A percentile compares a stretch with the other conserved stretches of the same genome.
Evolutionary conservation across 495 filamentous ascomycete genomes (phyloP).

Genomic region (Pseudevernia furfuracea): DNA sequence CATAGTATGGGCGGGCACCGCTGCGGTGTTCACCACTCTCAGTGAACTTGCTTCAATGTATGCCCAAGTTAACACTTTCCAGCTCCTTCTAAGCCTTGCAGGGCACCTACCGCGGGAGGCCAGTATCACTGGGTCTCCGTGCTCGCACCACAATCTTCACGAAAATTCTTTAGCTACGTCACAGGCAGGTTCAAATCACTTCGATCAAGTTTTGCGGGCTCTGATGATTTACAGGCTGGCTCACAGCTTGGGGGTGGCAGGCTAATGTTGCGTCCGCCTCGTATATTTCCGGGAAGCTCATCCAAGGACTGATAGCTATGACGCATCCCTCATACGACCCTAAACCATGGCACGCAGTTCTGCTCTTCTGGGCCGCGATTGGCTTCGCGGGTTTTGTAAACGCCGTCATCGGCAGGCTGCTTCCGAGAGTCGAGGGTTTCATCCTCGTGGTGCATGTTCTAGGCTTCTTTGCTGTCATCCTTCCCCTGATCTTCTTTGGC

Average conservation of each 20-base stretch:
- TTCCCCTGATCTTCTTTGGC: constrained; percentile 41
- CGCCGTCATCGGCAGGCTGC: constrained; percentile 31
- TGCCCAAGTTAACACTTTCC: neutral
- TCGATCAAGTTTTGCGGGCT: neutral
- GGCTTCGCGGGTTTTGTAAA: constrained; percentile 38
- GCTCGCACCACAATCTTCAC: constrained; percentile 33
- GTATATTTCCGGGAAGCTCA: constrained; percentile 35
- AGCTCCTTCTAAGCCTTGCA: neutral
- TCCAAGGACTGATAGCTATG: constrained; percentile 37
- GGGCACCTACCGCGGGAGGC: constrained; percentile 40
- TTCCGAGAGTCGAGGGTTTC: constrained; percentile 40
- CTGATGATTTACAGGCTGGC: constrained; percentile 33
- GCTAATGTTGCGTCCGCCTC: constrained; percentile 32
- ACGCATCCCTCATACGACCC: constrained; percentile 31
- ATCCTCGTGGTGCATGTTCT: constrained; percentile 44
- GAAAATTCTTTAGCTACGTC: constrained; percentile 42
- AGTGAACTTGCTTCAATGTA: constrained; percentile 39
- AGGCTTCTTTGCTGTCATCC: constrained; percentile 45
- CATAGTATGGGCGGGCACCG: constrained; percentile 40
- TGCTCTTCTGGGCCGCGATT: constrained; percentile 37
- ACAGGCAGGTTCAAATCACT: constrained; percentile 19
- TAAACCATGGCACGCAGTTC: constrained; percentile 37
- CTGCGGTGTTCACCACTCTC: constrained; percentile 30
- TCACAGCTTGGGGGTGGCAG: constrained; percentile 40
- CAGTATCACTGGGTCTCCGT: constrained; percentile 47